phyloP scores from a whole-genome alignment of 2,329 filamentous ascomycete species.

The Trichocomaceae sp. region DNA sequence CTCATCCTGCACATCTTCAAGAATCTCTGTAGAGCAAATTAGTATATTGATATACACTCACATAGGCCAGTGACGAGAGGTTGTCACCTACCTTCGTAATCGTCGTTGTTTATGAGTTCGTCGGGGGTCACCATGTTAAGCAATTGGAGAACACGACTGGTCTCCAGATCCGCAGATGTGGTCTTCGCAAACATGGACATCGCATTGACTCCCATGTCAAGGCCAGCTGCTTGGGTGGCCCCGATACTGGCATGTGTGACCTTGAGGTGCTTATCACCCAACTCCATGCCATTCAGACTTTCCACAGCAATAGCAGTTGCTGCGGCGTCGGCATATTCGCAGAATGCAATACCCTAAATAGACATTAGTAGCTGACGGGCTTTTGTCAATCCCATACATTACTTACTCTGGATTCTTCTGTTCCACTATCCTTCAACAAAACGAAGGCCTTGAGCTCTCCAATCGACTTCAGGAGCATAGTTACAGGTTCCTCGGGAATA shows the following conservation, averaged over 20 bases:
- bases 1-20: constrained; percentile 88
- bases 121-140: constrained; percentile 98
- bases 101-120: constrained; percentile 86
- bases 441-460: constrained; percentile 89
- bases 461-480: constrained; percentile 82
- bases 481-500: constrained; percentile 84
- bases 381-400: neutral
- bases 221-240: constrained; percentile 80
- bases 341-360: constrained; percentile 82
- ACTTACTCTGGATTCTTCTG: constrained; percentile 79
- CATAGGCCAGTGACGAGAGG: neutral
- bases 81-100: constrained; percentile 71
- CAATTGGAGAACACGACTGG: constrained; percentile 78
- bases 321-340: constrained; percentile 75
- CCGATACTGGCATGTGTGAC: constrained; percentile 87
- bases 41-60: neutral
- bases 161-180: constrained; percentile 68
- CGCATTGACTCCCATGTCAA: constrained; percentile 93
- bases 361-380: constrained; percentile 12
- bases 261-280: constrained; percentile 79
- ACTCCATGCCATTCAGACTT: constrained; percentile 84
- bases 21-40: constrained; percentile 64
- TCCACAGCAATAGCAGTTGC: constrained; percentile 80
- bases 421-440: constrained; percentile 76
- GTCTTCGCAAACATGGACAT: constrained; percentile 97